phyloP scores from a whole-genome alignment of 768 basidiomycete genomes.

The Suillus paluster region DNA sequence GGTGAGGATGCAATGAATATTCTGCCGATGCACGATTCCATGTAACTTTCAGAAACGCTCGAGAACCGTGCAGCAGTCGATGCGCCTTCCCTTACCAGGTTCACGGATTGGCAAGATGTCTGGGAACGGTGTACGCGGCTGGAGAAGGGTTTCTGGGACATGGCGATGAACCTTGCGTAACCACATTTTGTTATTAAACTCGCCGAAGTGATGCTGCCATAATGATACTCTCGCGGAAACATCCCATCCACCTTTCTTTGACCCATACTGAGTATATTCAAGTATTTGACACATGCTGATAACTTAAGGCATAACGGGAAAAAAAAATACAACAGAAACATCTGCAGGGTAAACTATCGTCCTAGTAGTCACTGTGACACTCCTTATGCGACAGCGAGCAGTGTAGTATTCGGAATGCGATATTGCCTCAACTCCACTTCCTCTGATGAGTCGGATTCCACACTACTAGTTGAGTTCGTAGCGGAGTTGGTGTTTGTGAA shows the following conservation, averaged over 20 bases:
- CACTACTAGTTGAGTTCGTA: background rate
- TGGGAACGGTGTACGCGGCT: slow-evolving; percentile 79
- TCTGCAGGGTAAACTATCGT: no score
- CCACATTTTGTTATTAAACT: no score
- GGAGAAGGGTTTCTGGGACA: slow-evolving; percentile 91
- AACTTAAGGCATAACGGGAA: background rate
- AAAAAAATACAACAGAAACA: background rate
- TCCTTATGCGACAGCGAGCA: background rate
- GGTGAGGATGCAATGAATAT: slow-evolving; percentile 49
- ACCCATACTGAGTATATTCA: background rate
- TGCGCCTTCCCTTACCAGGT: slow-evolving; percentile 61
- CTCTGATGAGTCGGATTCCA: background rate
- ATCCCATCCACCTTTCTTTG: background rate
- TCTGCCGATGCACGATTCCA: slow-evolving; percentile 6
- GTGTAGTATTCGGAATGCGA: background rate
- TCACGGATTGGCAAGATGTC: slow-evolving; percentile 68
- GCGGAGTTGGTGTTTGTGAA: background rate
- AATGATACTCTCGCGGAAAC: background rate
- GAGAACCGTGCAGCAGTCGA: slow-evolving; percentile 64
- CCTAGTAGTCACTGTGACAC: no score
- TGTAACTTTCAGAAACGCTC: slow-evolving; percentile 60
- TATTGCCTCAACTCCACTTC: background rate
- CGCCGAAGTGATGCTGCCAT: background rate
- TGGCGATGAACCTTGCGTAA: slow-evolving; percentile 44
- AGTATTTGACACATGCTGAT: no score